phyloP scores from a whole-genome alignment of 495 filamentous ascomycete species.

The Aspergillus cavernicola region DNA sequence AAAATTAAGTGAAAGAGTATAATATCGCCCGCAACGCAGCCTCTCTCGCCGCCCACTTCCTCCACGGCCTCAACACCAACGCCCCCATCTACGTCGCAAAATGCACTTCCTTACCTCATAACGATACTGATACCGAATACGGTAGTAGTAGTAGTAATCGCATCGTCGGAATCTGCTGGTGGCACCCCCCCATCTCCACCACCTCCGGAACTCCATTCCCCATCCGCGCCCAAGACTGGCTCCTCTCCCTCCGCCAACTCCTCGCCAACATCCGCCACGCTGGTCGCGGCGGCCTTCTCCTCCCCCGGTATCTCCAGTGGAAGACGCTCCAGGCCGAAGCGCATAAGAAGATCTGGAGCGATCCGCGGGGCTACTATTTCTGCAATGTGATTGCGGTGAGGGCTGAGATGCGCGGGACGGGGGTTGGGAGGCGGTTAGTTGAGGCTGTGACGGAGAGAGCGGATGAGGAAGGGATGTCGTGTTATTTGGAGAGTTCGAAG shows the following conservation, averaged over 20 bases:
- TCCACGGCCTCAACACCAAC: conserved; percentile 55
- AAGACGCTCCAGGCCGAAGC: conserved; percentile 41
- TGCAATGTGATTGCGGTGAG: conserved; percentile 66
- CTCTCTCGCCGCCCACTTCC: conserved; percentile 59
- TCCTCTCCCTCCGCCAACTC: conserved; percentile 56
- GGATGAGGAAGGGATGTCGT: conserved; percentile 55
- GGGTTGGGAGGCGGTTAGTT: conserved; percentile 57
- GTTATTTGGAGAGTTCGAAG: conserved; percentile 64
- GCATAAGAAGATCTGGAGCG: conserved; percentile 33
- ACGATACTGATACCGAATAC: no score
- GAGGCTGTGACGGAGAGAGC: conserved; percentile 54
- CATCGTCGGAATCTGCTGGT: conserved; percentile 62
- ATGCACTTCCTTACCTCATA: conserved; percentile 21
- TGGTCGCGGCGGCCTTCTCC: conserved; percentile 62
- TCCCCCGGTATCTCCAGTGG: conserved; percentile 58
- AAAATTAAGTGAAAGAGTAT: conserved; percentile 37
- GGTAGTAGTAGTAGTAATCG: no score
- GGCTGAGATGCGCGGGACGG: conserved; percentile 54
- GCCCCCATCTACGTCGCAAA: conserved; percentile 63
- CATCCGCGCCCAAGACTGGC: conserved; percentile 55
- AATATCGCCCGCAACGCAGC: conserved; percentile 54
- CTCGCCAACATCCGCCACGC: conserved; percentile 56
- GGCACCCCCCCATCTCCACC: conserved; percentile 50
- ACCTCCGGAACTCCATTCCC: conserved; percentile 45
- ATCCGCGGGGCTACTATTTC: conserved; percentile 60